Base-by-base conservation (phyloP, 148 eudicot species). In the Chenopodium formosanum region DNA sequence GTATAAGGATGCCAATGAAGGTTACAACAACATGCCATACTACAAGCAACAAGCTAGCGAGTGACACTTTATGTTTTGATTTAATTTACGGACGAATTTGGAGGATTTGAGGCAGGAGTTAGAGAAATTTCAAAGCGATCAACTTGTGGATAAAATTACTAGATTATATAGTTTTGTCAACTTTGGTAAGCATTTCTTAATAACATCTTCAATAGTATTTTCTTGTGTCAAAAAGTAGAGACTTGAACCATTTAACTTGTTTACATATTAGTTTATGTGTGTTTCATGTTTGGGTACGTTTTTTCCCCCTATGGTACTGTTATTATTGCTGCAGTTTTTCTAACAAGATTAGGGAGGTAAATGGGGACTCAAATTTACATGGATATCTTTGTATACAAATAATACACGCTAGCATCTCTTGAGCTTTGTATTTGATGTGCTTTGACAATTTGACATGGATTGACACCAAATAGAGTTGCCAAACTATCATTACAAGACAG, bases 101-200 rank as follows among this genome's bases (percentile, higher is more conserved):
- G 81, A 88, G 71, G 92, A 90, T 77, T 83, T 90, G 88, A 82
- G 74, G 37, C 83, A 74, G 60, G 92, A 88, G 77, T 78, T 88
- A 68, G 87, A 82, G 72, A 86, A 82, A 85, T 77, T 88, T 63
- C 79, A 86, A 47, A 46, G 17, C 75, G 75, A 82, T 44, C 75
- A 79, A 65, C 84, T 88, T 47, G 62, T 83, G 22, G 80, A 80
- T 20, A 83, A 78, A 52, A 82, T 88, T 31, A 88, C 82, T 64
- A 83, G 58, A 82, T 89, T 90, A 48, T 88, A 90, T 34, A 81
- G 83, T 68, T 85, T 90, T 64, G 70, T 86, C 74, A 78, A 80
- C 62, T 86, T 90, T 50, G 89, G 90, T 90, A 88, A 81, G 47
- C 6, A 9, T 7, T 23, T 1, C 0, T 63, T 56, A 6, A 23